Conservation (phyloP, 2,329 filamentous ascomycete species). For the Rutstroemia sydowiana region DNA sequence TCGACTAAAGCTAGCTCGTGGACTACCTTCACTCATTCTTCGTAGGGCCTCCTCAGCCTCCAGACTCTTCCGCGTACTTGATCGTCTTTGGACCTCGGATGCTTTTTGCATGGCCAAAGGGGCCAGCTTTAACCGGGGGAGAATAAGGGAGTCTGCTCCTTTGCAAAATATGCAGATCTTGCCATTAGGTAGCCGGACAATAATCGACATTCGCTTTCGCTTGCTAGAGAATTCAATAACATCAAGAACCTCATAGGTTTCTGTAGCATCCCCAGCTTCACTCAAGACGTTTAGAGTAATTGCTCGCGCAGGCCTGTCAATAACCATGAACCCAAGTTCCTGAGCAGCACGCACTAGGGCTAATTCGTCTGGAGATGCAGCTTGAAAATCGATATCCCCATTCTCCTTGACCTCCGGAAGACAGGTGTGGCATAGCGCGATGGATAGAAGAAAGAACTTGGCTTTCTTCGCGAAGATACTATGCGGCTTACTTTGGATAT, state of each 20-base stretch:
- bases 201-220: slow-evolving; percentile 95
- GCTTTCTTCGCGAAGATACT: slow-evolving; percentile 68
- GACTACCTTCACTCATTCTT: slow-evolving; percentile 42
- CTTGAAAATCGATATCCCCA: slow-evolving; percentile 95
- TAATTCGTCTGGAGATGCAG: slow-evolving; percentile 93
- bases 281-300: slow-evolving; percentile 84
- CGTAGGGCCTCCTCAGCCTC: slow-evolving; percentile 51
- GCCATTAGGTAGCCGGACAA: slow-evolving; percentile 88
- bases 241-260: slow-evolving; percentile 79
- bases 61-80: slow-evolving; percentile 52
- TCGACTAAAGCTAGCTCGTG: slow-evolving; percentile 23
- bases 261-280: slow-evolving; percentile 58
- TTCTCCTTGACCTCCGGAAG: slow-evolving; percentile 84
- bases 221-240: slow-evolving; percentile 97
- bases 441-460: slow-evolving; percentile 87
- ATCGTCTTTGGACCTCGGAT: slow-evolving; percentile 43
- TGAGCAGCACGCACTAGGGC: slow-evolving; percentile 89
- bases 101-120: slow-evolving; percentile 72
- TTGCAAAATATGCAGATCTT: slow-evolving; percentile 92
- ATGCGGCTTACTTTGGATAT: too few species aligned
- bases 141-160: slow-evolving; percentile 95
- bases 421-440: slow-evolving; percentile 95
- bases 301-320: slow-evolving; percentile 71
- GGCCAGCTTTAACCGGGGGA: slow-evolving; percentile 75
- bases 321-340: slow-evolving; percentile 89